Conservation (phyloP, 768 basidiomycete genomes). For the Pleurotus salmoneostramineus region DNA sequence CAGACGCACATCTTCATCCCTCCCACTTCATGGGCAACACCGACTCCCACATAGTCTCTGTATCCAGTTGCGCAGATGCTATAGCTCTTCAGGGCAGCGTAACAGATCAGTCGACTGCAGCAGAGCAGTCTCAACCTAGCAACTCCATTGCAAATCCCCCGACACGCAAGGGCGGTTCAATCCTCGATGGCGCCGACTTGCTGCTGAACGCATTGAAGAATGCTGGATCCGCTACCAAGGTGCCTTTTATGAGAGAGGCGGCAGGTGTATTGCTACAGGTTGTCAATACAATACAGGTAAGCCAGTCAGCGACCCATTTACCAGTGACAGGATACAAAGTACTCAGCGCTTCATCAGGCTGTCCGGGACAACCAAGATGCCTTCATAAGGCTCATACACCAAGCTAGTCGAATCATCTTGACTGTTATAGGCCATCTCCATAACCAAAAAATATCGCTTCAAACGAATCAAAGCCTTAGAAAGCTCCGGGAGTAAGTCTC, state of each 20-base stretch:
- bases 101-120: background rate
- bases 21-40: no score
- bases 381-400: background rate
- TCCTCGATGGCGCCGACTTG: background rate
- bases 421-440: background rate
- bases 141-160: background rate
- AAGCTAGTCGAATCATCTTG: background rate
- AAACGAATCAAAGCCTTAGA: background rate
- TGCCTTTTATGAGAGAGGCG: background rate
- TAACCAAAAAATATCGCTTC: background rate
- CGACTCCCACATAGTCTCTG: no score
- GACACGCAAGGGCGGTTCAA: background rate
- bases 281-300: constrained; percentile 1
- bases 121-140: background rate
- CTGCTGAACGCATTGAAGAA: background rate
- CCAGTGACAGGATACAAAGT: background rate
- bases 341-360: background rate
- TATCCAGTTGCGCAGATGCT: background rate
- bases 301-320: background rate
- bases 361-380: constrained; percentile 5
- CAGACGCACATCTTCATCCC: no score
- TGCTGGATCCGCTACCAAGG: background rate
- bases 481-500: background rate
- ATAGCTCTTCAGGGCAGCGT: background rate
- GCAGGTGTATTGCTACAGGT: background rate